phyloP scores from a whole-genome alignment of 2,329 filamentous ascomycete species.

The Colletotrichum tabaci region DNA sequence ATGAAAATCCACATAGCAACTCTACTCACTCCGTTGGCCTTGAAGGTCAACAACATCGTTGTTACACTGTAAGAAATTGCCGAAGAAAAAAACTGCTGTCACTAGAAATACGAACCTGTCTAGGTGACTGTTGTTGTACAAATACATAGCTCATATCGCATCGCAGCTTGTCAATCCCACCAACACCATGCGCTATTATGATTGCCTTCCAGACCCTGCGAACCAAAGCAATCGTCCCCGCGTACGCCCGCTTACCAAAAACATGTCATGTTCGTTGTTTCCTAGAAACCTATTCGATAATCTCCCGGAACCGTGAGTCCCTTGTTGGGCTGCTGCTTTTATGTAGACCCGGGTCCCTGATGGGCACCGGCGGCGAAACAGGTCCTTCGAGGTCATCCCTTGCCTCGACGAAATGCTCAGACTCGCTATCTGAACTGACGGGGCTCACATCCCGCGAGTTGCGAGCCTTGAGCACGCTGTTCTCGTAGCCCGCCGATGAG shows the following conservation, averaged over 20 bases:
- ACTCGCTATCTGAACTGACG: conserved; percentile 48
- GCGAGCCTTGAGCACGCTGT: not conserved
- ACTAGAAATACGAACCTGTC: not conserved
- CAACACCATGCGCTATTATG: not conserved
- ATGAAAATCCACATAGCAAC: no score
- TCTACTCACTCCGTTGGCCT: not conserved
- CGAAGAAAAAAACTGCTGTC: no score
- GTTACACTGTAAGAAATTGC: not conserved
- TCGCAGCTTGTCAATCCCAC: not conserved
- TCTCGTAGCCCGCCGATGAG: conserved; percentile 49
- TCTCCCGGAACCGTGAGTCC: conserved; percentile 73
- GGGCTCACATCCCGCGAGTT: conserved; percentile 57
- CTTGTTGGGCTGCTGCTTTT: conserved; percentile 67
- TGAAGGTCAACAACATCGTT: not conserved
- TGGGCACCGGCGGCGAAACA: conserved; percentile 56
- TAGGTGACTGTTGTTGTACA: not conserved
- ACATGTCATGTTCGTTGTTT: not conserved
- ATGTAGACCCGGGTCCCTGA: conserved; percentile 52
- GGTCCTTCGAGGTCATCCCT: conserved; percentile 47
- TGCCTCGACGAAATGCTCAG: conserved; percentile 62
- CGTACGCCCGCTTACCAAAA: not conserved
- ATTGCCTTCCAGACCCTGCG: no score
- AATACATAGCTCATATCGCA: not conserved
- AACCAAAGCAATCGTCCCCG: no score
- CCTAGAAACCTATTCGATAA: conserved; percentile 55